Conservation (phyloP, 805 yeast genomes). For the Jamesozyma jinghongensis region DNA sequence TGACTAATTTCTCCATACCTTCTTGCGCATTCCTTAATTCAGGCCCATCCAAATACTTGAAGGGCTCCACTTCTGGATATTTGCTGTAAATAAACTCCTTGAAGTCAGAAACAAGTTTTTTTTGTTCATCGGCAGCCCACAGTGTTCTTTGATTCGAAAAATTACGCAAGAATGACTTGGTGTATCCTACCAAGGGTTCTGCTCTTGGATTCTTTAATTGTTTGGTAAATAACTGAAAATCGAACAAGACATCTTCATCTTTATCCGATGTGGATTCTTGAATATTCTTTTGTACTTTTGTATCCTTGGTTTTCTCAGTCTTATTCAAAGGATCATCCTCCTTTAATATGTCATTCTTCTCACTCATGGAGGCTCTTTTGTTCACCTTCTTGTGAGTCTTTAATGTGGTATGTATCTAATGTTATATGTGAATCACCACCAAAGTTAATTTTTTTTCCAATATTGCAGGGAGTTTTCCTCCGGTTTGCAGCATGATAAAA, state of each 20-base stretch:
- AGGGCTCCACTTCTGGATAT: conserved; percentile 59
- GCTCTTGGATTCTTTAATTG: conserved; percentile 69
- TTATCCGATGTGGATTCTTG: conserved; percentile 1
- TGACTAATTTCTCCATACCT: conserved; percentile 85
- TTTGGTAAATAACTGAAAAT: conserved; percentile 70
- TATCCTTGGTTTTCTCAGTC: too few species aligned
- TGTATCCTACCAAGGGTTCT: conserved; percentile 80
- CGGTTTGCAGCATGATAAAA: too few species aligned
- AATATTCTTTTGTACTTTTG: too few species aligned
- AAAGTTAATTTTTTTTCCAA: too few species aligned
- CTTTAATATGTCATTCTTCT: conserved; percentile 3
- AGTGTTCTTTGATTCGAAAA: conserved; percentile 47
- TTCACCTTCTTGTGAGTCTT: too few species aligned
- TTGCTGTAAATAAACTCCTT: conserved; percentile 59
- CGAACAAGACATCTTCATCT: conserved; percentile 41
- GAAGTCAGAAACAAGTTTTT: conserved; percentile 69
- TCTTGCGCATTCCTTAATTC: conserved; percentile 68
- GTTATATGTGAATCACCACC: too few species aligned
- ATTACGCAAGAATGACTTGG: conserved; percentile 73
- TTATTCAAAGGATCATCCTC: conserved; percentile 11
- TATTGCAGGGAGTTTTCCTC: too few species aligned
- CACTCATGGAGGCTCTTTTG: neutral
- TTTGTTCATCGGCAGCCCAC: conserved; percentile 73
- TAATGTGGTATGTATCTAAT: too few species aligned
- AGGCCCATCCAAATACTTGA: conserved; percentile 50